These are phyloP conservation scores for Wallacemonas sp. DNA, from an alignment of 208 protist species.

Conservation along the genomic window DNA sequence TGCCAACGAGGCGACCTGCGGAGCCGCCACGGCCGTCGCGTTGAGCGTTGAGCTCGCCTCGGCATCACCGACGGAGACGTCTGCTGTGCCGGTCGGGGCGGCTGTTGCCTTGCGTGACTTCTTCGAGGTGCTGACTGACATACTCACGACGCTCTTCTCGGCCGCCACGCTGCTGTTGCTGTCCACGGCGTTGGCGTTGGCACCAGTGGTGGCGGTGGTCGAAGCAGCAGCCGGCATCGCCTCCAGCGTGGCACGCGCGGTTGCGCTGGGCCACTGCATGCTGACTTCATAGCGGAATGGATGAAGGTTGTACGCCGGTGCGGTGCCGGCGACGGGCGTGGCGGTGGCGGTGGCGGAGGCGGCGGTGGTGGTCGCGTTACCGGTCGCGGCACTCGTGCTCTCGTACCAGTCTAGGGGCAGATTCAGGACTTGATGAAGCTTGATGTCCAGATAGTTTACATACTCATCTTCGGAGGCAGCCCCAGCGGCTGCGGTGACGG, in stretches of 20 bases:
- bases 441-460: conserved; percentile 83
- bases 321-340: conserved; percentile 14
- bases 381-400: conserved; percentile 18
- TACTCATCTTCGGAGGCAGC: conserved; percentile 11
- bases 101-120: too few species aligned
- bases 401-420: conserved; percentile 65
- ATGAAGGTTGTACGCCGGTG: conserved; percentile 44
- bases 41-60: too few species aligned
- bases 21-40: too few species aligned
- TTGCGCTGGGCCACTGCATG: background rate
- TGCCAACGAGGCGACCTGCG: too few species aligned
- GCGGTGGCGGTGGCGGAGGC: background rate
- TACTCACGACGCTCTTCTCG: too few species aligned
- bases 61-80: too few species aligned
- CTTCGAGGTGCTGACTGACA: too few species aligned
- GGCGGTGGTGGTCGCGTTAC: conserved; percentile 11
- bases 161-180: background rate
- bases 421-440: conserved; percentile 55
- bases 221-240: background rate
- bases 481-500: background rate
- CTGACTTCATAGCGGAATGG: conserved; percentile 63
- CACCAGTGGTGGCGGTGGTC: background rate
- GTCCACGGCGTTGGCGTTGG: background rate
- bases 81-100: too few species aligned
- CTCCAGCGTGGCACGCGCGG: background rate